Conservation (phyloP, 2,329 filamentous ascomycete genomes). For the Aspergillus glaucus region DNA sequence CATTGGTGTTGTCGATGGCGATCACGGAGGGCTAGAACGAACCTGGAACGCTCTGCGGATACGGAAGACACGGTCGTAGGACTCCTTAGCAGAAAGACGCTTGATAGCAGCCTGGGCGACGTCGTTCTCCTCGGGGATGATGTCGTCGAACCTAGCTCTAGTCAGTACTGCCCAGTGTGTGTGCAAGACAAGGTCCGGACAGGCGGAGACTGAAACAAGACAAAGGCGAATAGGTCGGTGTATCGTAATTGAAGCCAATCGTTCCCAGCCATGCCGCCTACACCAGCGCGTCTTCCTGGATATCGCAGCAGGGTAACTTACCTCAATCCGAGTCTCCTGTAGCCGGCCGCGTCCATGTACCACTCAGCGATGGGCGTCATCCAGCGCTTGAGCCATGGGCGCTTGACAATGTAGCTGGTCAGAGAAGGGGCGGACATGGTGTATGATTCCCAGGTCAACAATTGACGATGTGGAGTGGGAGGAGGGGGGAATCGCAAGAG, state of each 20-base stretch:
- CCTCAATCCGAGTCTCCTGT: constrained; percentile 87
- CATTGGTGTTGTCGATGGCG: not conserved
- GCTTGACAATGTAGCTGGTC: constrained; percentile 70
- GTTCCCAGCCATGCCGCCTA: not conserved
- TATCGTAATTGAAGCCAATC: not conserved
- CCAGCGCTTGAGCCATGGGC: constrained; percentile 76
- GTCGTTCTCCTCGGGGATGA: constrained; percentile 90
- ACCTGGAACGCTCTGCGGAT: constrained; percentile 92
- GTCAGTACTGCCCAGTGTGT: not conserved
- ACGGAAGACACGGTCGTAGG: constrained; percentile 96
- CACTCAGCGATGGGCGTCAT: constrained; percentile 77
- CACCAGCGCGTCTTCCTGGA: constrained; percentile 7
- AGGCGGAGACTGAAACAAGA: constrained; percentile 6
- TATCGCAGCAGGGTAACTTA: constrained; percentile 42
- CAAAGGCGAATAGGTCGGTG: not conserved
- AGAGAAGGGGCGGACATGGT: constrained; percentile 67
- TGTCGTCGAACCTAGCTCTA: constrained; percentile 72
- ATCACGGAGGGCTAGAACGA: constrained; percentile 17
- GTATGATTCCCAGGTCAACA: constrained; percentile 24
- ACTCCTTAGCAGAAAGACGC: constrained; percentile 81
- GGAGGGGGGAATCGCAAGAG: constrained; percentile 18
- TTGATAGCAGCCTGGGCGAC: constrained; percentile 79
- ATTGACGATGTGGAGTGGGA: constrained; percentile 23
- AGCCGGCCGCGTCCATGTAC: constrained; percentile 85
- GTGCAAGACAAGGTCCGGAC: constrained; percentile 5